Base-by-base conservation (phyloP, 1,284 basidiomycete species). In the Megacollybia platyphylla region DNA sequence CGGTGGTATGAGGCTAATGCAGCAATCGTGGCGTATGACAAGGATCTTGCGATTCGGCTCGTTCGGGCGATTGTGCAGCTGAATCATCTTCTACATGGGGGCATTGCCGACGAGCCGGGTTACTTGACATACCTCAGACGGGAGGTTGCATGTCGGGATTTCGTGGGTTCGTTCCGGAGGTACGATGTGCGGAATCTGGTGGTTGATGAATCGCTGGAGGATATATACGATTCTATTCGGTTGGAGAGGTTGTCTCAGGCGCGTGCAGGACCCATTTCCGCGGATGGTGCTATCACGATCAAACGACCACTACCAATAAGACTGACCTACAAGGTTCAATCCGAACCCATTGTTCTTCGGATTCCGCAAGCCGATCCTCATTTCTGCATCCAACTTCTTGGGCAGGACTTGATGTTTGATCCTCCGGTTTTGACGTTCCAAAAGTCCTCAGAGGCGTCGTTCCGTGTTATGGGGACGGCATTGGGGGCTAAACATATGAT, bases 1-100 rank as follows among this genome's bases (percentile, higher is more conserved):
- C 74, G 86, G 20, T 98, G 92, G 87, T 86, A 87, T 50, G 80
- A 85, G 46, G 82, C 85, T n/a, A 98, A 99, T 57, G 74, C 79
- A 10, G 70, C 71, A 37, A 69, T 75, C 28, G 75, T 91, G 18
- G 72, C 83, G 2, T 91, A 82, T 53, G 83, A 87, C 61, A 79
- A 77, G 54, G 81, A 87, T 48, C 65, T 88, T 41, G 82, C 88
- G 1, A 66, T 73, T 45, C 79, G 81, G 28, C 73, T 97, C 37
- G 84, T 91, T 28, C 74, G 87, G 40, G 83, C 88, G 1, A 79
- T 94, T 45, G 79, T 93, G 48, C 85, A 91, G 54, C 71, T 96
- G 41, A 92, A 92, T 55, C 87, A 87, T 37, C 73, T 79, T 13
- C 61, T 90, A 43, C 83, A 89, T 52, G 78, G 73, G 9, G 70